Conservation (phyloP, 2,329 filamentous ascomycete genomes). For the Fusarium dimerum region DNA sequence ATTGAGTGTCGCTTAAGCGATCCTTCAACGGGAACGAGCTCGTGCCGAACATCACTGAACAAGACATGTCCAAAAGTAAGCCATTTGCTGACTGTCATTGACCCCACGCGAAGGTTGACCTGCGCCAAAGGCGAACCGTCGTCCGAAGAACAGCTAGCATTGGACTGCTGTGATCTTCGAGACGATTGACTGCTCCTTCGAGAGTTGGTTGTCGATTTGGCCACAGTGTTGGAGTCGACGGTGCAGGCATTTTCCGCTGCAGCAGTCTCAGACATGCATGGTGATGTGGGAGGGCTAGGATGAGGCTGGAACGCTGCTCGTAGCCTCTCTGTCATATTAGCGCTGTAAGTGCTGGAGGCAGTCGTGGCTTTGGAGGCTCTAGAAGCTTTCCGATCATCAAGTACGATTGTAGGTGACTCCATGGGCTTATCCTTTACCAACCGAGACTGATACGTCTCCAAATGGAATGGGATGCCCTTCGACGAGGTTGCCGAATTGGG, state of each 20-base stretch:
- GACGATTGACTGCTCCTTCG: constrained; percentile 34
- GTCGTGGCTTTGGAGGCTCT: constrained; percentile 37
- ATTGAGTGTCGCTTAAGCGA: constrained; percentile 57
- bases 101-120: constrained; percentile 76
- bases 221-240: constrained; percentile 7
- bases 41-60: constrained; percentile 77
- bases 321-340: constrained; percentile 55
- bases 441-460: constrained; percentile 49
- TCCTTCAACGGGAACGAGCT: constrained; percentile 52
- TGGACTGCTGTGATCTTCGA: constrained; percentile 41
- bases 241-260: constrained; percentile 28
- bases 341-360: constrained; percentile 54
- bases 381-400: constrained; percentile 33
- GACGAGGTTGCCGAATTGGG: constrained; percentile 58
- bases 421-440: constrained; percentile 39
- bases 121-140: constrained; percentile 66
- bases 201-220: constrained; percentile 33
- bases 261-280: constrained; percentile 44
- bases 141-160: constrained; percentile 50
- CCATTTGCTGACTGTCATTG: constrained; percentile 86
- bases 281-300: constrained; percentile 43
- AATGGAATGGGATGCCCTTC: constrained; percentile 55
- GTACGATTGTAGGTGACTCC: constrained; percentile 50
- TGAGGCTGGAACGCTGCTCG: constrained; percentile 49
- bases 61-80: constrained; percentile 81